Percentiles rank a stretch among this genome's conserved stretches.
phyloP scores from a whole-genome alignment of 495 filamentous ascomycete genomes.

The Niebla homalea region DNA sequence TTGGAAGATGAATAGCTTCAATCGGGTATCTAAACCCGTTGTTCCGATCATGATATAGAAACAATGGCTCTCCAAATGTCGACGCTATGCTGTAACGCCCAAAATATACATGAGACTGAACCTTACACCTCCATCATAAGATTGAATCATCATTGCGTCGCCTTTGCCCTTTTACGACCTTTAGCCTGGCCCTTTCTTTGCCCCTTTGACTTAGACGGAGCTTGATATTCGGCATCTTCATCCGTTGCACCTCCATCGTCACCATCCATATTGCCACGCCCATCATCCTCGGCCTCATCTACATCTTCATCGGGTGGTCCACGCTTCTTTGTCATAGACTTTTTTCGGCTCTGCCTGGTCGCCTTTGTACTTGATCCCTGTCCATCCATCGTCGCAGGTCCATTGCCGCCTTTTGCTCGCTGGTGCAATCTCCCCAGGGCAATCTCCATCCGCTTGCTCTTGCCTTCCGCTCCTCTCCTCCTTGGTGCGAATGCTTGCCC shows the following conservation, averaged over 20 bases:
- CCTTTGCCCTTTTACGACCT: no score
- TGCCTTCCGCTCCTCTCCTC: slow-evolving; percentile 37
- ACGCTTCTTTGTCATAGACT: not conserved
- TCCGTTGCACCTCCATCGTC: not conserved
- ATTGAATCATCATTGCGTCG: no score
- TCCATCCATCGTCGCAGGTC: slow-evolving; percentile 4
- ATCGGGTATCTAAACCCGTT: no score
- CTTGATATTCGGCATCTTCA: slow-evolving; percentile 6
- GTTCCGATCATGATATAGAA: no score
- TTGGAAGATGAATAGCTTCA: no score
- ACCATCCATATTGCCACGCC: not conserved
- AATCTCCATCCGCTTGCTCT: slow-evolving; percentile 70
- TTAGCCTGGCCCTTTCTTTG: not conserved
- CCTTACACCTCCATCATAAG: no score
- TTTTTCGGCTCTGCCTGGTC: not conserved
- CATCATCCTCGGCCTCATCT: slow-evolving; percentile 1
- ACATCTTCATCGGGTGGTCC: slow-evolving; percentile 8
- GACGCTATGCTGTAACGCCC: no score
- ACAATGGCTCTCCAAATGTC: no score
- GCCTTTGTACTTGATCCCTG: not conserved
- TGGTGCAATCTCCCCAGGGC: slow-evolving; percentile 58
- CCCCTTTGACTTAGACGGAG: slow-evolving; percentile 7
- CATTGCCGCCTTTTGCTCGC: slow-evolving; percentile 30
- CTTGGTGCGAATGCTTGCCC: slow-evolving; percentile 65
- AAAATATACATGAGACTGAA: no score